Evolutionary conservation across 768 basidiomycete species (phyloP), one percentile per base, ranked within the genome.

Genomic region (Lactifluus piperatus): DNA sequence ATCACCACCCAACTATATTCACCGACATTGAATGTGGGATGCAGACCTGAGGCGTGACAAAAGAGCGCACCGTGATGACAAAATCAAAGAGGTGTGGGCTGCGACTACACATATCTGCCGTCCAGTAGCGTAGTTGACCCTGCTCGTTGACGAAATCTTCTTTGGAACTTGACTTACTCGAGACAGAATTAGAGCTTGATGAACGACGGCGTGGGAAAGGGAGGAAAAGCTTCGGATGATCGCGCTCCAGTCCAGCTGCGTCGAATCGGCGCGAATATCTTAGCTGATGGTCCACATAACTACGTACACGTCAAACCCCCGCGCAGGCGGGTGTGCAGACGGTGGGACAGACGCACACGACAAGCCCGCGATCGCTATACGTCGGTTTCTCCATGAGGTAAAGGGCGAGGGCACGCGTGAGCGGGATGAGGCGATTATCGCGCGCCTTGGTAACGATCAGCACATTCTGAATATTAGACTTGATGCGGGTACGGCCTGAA

Each of bases 41-140:
- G 22, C 7, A 41, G 45, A 45, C 26, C 32, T 13, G 29, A 49
- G 29, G 10, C 11, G n/a, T n/a, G 4, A 27, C 16, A 27, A 48
- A 32, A 49, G 4, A 20, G 76, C 91, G 74, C 68, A 97, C 94
- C 29, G 97, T 98, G 46, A 98, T 78, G 57, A 99, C 97, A 69
- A 99, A 97, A 72, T 99, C 95, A 68, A 99, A 98, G 11, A 97
- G 77, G 70, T 98, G 90, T 2, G 95, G 86, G 51, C 83, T 89
- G 56, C 81, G 80, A 62, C 81, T 86, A 72, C 97, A 99, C 95
- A 99, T 97, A 45, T 88, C 88, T 63, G 85, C 86, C 0, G 94
- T 97, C 97, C 97, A 99, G 69, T 97, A 99, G 59, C 97, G 80
- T 48, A 99, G 77, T 69, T 97, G 95, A 1, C 97, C 97, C 56